Evolutionary conservation across 139 green algal species (phyloP), one percentile per base, ranked within the genome.

Genomic region (Coelastrella sp.): DNA sequence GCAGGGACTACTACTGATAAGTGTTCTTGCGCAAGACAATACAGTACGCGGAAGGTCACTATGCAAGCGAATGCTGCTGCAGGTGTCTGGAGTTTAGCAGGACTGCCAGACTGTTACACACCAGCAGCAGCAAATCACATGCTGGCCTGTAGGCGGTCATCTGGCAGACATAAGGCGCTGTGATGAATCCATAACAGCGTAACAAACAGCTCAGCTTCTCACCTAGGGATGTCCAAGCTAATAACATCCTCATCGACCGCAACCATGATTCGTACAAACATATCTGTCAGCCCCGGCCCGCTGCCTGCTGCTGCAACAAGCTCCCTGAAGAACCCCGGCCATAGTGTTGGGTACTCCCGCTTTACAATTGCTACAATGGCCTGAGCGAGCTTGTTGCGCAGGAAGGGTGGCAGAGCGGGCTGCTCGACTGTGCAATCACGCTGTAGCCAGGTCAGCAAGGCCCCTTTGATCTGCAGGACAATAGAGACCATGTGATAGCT

Each of bases 351-450:
- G 90, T 97, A 99, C 90, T 99, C 96, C 6, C 92, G 83, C 94
- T 96, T 93, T 3, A 79, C 88, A 16, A 91, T 59, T 13, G 58
- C 68, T 7, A 88, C 88, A 19, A 91, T 78, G 4, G 80, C 92
- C 94, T 99, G 98, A 7, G 97, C 96, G 57, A 99, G 86, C 94
- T 99, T 99, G 95, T 99, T 99, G 5, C 94, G 93, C 58, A 99
- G 82, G 89, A 99, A 99, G 17, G 97, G 90, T 68, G 96, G 83
- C 71, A 94, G 58, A 2, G 89, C 14, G 58, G 76, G 13, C 22
- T 77, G 77, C 87, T 94, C 60, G 73, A 74, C 56, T 65, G 89
- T 93, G 92, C 92, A 95, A 65, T 95, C 92, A 2, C 87, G 71
- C 87, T 90, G 90, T 47, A 96, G 81, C 95, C 95, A 97, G 3